Percentiles rank a stretch among this genome's conserved stretches.
These are phyloP conservation scores for Globisporangium takayamanum DNA, from an alignment of 352 stramenopile genomes.

Conservation along the genomic window DNA sequence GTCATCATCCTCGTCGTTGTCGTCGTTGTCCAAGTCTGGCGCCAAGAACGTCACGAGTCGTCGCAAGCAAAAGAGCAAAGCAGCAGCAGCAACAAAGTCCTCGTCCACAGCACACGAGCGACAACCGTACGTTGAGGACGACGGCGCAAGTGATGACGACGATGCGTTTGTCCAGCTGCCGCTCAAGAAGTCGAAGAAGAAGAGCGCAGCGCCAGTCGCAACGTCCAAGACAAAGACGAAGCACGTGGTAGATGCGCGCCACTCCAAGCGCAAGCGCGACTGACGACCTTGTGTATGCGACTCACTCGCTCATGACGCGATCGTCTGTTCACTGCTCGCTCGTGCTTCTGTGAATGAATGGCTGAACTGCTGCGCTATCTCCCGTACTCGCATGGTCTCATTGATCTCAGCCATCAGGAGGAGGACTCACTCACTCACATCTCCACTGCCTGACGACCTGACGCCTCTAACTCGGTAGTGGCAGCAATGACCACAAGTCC, in stretches of 20 bases:
- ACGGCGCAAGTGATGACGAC: constrained; percentile 7
- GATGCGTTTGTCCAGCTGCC: constrained; percentile 29
- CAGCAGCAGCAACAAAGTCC: background rate
- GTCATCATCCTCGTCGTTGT: constrained; percentile 5
- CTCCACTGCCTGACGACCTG: background rate
- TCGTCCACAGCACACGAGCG: constrained; percentile 3
- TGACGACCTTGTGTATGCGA: background rate
- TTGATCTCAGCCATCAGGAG: too few species aligned
- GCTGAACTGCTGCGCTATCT: too few species aligned
- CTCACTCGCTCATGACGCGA: too few species aligned
- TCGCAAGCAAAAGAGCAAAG: constrained; percentile 14
- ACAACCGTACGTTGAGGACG: background rate
- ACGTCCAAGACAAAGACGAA: constrained; percentile 1
- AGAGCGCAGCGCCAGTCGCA: constrained; percentile 12
- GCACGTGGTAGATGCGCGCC: constrained; percentile 1
- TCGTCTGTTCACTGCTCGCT: too few species aligned
- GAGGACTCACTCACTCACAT: background rate
- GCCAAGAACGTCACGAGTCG: constrained; percentile 13
- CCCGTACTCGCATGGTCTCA: too few species aligned
- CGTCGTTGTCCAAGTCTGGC: constrained; percentile 10
- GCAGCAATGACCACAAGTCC: too few species aligned
- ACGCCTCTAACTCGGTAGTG: too few species aligned
- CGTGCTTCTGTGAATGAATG: too few species aligned
- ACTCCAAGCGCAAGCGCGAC: constrained; percentile 35
- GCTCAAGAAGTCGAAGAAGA: constrained; percentile 38